Conservation (phyloP, 148 eudicot genomes). For the Euryodendron excelsum region DNA sequence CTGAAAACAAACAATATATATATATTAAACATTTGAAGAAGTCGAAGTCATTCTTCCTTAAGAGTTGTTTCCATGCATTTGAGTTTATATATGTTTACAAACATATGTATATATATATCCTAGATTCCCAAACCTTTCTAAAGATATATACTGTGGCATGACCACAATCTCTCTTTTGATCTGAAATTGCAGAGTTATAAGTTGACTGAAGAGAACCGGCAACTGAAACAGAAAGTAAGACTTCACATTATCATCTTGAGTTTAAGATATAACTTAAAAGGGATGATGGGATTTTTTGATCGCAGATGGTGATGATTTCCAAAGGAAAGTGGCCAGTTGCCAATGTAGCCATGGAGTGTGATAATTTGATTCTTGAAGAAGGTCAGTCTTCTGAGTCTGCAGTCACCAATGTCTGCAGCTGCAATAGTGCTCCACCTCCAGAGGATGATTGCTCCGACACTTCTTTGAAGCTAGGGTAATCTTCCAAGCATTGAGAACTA, state of each 20-base stretch:
- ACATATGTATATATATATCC: background rate
- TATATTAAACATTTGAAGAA: too few species aligned
- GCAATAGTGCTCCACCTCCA: slow-evolving; percentile 38
- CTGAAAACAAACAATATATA: too few species aligned
- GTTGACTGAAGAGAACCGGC: slow-evolving; percentile 52
- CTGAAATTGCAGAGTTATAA: slow-evolving; percentile 33
- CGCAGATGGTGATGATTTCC: slow-evolving; percentile 36
- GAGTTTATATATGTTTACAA: background rate
- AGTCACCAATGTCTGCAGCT: slow-evolving; percentile 27
- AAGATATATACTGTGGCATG: background rate
- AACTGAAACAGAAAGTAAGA: slow-evolving; percentile 44
- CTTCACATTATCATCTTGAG: background rate
- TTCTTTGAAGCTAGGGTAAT: slow-evolving; percentile 55
- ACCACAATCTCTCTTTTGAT: background rate
- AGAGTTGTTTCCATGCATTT: too few species aligned
- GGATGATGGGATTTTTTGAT: background rate
- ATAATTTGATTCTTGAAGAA: slow-evolving; percentile 25
- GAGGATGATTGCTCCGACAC: slow-evolving; percentile 57
- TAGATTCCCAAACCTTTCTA: background rate
- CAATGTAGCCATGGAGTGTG: background rate
- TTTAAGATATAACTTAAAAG: too few species aligned
- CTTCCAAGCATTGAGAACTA: too few species aligned
- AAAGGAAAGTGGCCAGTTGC: slow-evolving; percentile 20
- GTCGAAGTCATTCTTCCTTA: too few species aligned
- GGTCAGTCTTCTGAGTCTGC: slow-evolving; percentile 57